These are phyloP conservation scores for Trichoderma pleuroti DNA, from an alignment of 2,329 filamentous ascomycete species.

Conservation along the genomic window DNA sequence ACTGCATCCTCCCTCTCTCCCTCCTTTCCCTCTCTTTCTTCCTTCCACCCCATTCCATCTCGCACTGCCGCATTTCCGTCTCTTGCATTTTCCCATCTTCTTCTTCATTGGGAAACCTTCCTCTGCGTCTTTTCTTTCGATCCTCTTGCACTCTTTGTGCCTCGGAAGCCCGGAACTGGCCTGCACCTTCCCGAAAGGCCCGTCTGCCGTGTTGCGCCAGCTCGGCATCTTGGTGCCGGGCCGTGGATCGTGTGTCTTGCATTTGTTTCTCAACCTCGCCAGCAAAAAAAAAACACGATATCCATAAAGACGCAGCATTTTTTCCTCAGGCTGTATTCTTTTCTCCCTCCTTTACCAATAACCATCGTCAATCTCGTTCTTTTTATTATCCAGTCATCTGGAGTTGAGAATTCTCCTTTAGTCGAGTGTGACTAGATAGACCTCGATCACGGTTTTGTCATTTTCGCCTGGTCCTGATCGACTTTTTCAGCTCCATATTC, in stretches of 20 bases:
- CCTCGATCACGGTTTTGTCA: background rate
- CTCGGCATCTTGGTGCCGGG: slow-evolving; percentile 25
- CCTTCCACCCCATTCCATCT: background rate
- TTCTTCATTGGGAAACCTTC: background rate
- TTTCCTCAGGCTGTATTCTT: slow-evolving; percentile 9
- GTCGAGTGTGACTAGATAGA: background rate
- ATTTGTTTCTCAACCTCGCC: background rate
- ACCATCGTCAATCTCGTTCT: background rate
- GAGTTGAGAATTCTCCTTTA: background rate
- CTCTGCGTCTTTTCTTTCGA: background rate
- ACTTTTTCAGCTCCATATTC: background rate
- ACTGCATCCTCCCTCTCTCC: slow-evolving; percentile 2
- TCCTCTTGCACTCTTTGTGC: background rate
- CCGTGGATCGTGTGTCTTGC: slow-evolving; percentile 1
- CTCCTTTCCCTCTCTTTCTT: too few species aligned
- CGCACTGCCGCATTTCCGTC: background rate
- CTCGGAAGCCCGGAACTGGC: background rate
- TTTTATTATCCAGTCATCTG: background rate
- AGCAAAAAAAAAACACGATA: background rate
- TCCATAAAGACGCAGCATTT: slow-evolving; percentile 11
- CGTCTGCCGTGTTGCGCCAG: slow-evolving; percentile 22
- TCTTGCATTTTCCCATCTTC: background rate
- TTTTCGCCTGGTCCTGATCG: background rate
- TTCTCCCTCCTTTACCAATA: background rate
- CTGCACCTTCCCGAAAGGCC: slow-evolving; percentile 22